Evolutionary conservation across 106 monocot genomes (phyloP), one percentile per base, ranked within the genome.

Genomic region (Iris macrosiphon): DNA sequence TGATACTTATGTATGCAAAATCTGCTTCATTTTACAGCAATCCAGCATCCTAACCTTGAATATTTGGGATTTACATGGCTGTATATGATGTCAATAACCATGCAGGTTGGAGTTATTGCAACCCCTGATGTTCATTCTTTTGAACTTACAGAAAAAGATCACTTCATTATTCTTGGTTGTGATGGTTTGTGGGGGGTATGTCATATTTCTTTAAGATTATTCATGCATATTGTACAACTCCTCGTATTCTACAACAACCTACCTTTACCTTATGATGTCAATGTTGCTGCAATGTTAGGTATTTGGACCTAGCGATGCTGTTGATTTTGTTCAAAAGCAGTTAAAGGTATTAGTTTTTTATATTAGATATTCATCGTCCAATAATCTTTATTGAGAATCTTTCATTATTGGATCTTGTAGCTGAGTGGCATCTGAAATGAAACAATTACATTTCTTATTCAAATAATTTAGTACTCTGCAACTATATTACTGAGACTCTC

Each of bases 121-220:
- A 82, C 79, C 34, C 92, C 92, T 41, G 92, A 92, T 71, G 65
- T 92, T 40, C 87, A 87, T 57, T 87, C 82, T 35, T 92, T 87
- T 63, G 82, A 82, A 48, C 82, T 92, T 13, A 82, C 92, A 17
- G 74, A 68, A 28, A 79, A 74, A 37, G 92, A 92, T 42, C 75
- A 74, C 9, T 92, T 92, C 67, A 57, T 92, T 20, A 79, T 92
- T 67, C 76, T 92, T 50, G 92, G 82, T 39, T 92, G 92, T 66
- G 92, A 92, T 79, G 92, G 92, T 55, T 62, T 92, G 48, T 92
- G 86, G 92, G 82, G 82, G 73, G 92, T 92, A 79, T 46, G 45
- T 34, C n/a, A 18, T 37, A 16, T 25, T 15, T 30, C 15, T 24
- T 18, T 26, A 9, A 6, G 42, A 49, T 15, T 25, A 2, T 8